Conservation (phyloP, 2,329 filamentous ascomycete species). For the Ramichloridium luteum region DNA sequence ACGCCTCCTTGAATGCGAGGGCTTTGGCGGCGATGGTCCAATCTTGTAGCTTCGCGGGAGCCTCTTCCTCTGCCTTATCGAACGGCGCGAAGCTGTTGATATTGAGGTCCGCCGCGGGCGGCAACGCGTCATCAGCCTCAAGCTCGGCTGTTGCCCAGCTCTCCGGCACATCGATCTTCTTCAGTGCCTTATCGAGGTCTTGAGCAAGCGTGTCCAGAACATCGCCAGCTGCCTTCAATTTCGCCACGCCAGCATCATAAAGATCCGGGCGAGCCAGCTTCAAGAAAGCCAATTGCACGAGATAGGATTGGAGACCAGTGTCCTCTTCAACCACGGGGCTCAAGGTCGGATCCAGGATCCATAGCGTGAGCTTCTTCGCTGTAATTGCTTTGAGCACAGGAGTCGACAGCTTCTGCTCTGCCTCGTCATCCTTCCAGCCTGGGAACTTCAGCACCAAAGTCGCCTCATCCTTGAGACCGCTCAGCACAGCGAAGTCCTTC, state of each 20-base stretch:
- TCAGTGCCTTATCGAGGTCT: constrained; percentile 56
- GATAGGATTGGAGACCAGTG: constrained; percentile 46
- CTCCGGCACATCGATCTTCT: constrained; percentile 62
- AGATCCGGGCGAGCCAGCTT: constrained; percentile 59
- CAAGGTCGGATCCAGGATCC: constrained; percentile 59
- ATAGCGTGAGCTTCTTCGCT: constrained; percentile 58
- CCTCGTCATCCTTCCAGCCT: constrained; percentile 72
- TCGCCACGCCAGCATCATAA: constrained; percentile 50
- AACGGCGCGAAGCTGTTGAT: constrained; percentile 74
- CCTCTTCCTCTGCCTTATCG: constrained; percentile 61
- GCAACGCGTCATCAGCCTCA: constrained; percentile 41
- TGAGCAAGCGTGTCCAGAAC: constrained; percentile 47
- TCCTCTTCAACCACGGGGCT: constrained; percentile 58
- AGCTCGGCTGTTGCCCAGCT: constrained; percentile 63
- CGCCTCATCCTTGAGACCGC: constrained; percentile 56
- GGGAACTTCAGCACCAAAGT: constrained; percentile 65
- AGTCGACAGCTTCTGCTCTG: constrained; percentile 73
- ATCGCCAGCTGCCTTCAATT: constrained; percentile 52
- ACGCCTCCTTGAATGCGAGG: constrained; percentile 89
- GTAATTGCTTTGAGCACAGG: constrained; percentile 59
- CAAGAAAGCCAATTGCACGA: constrained; percentile 74
- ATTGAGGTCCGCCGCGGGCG: constrained; percentile 53
- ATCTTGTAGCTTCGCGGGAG: constrained; percentile 52
- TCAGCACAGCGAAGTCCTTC: constrained; percentile 61
- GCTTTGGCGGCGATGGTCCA: constrained; percentile 82